phyloP scores from a whole-genome alignment of 257 asterid genomes.

The Pogostemon cablin region DNA sequence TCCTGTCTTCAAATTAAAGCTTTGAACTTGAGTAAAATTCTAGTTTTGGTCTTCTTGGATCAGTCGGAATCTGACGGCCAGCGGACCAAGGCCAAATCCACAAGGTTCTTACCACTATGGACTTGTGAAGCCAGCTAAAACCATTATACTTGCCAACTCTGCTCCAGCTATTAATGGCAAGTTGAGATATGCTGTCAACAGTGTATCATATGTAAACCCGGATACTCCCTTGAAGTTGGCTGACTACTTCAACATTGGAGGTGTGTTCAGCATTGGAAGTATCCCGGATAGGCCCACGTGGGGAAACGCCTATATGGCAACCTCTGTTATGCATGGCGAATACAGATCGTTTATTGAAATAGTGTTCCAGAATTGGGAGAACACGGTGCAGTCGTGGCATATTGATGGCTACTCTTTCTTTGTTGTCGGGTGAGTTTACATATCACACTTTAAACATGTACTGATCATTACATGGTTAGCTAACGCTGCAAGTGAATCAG shows the following conservation, averaged over 20 bases:
- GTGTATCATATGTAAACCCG: constrained; percentile 67
- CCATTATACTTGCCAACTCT: constrained; percentile 88
- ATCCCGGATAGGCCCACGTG: constrained; percentile 63
- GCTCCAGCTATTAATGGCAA: constrained; percentile 78
- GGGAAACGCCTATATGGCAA: constrained; percentile 61
- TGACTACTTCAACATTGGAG: constrained; percentile 85
- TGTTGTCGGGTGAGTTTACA: constrained; percentile 74
- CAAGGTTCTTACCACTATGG: constrained; percentile 99
- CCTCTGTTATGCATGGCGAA: constrained; percentile 82
- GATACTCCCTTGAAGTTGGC: constrained; percentile 91
- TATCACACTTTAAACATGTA: not conserved
- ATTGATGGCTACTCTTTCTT: constrained; percentile 84
- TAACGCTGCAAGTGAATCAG: constrained; percentile 42
- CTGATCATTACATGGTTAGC: not conserved
- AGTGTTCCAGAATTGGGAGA: constrained; percentile 89
- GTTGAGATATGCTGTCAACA: constrained; percentile 82
- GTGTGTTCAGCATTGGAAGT: constrained; percentile 69
- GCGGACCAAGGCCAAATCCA: constrained; percentile 98
- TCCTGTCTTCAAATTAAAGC: not conserved
- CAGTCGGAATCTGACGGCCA: constrained; percentile 88
- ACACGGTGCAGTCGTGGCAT: constrained; percentile 91
- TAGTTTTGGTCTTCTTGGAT: constrained; percentile 35
- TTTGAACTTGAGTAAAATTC: constrained; percentile 1
- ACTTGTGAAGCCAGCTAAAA: constrained; percentile 70
- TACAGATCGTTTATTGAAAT: constrained; percentile 70